Evolutionary conservation across 2,329 filamentous ascomycete genomes (phyloP), one percentile per base, ranked within the genome.

Genomic region (Camptophora hylomeconis): DNA sequence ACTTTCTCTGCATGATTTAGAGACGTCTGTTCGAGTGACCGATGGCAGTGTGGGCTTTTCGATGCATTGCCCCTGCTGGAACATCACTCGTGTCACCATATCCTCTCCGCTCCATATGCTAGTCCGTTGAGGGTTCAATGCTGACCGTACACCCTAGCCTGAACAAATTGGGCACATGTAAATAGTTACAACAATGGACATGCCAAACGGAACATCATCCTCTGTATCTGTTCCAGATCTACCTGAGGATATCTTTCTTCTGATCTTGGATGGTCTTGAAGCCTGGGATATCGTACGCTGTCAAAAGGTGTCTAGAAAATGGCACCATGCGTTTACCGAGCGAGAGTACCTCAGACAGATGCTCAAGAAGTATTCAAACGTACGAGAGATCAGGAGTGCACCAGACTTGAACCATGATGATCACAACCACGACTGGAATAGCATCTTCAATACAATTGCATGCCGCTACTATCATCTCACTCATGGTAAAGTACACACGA

Each of bases 201-300:
- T 7, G 16, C 18, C 9, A 7, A 8, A 11, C 15, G 20, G 9
- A 5, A 19, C 13, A 17, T 5, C 20, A 17, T 14, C 21, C 4
- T 7, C 25, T n/a, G 34, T 30, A 18, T 32, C 30, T 6, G 15
- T 41, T n/a, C 31, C 40, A 14, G 34, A 40, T 28, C 53, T 76
- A 20, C 70, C 71, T n/a, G 59, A 61, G 40, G 68, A 72, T 29
- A 46, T 76, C 25, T 73, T 76, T 40, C 54, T 71, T 34, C 55
- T 71, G 26, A 51, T 76, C 30, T 35, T 67, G 19, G 52, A 44
- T 2, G 46, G 64, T 38, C 54, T 77, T 10, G 48, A 61, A 1
- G 58, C 69, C 2, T 49, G 43, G 11, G 68, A 73, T 37, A 50
- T 61, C 29, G 45, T 74, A 10, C 51, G 57, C 26, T 66, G 60